These are phyloP conservation scores for Paxillus involutus DNA, from an alignment of 768 basidiomycete genomes.

Conservation along the genomic window DNA sequence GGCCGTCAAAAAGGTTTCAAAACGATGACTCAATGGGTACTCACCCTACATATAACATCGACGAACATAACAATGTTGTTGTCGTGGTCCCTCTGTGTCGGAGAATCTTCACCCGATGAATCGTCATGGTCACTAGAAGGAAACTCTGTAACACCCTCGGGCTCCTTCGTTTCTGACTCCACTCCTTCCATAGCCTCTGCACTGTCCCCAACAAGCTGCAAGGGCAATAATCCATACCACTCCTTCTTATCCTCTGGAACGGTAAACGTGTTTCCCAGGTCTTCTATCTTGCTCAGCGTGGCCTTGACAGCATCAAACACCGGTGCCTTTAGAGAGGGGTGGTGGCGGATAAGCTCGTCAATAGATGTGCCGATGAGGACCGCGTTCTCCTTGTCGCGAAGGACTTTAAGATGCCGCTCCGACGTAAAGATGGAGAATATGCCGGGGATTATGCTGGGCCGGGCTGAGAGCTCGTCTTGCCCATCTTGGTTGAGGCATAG, in stretches of 20 bases:
- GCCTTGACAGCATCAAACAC: conserved; percentile 78
- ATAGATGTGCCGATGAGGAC: conserved; percentile 85
- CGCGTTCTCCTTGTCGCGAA: conserved; percentile 92
- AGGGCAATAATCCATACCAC: conserved; percentile 61
- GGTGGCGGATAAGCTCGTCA: conserved; percentile 95
- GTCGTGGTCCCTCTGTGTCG: conserved; percentile 56
- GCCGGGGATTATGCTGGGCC: conserved; percentile 79
- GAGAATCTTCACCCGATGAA: conserved; percentile 31
- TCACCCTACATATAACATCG: conserved; percentile 75
- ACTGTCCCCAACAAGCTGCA: conserved; percentile 14
- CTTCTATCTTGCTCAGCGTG: conserved; percentile 72
- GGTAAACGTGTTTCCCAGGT: conserved; percentile 60
- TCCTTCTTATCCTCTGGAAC: conserved; percentile 58
- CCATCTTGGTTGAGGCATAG: conserved; percentile 92
- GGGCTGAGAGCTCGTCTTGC: conserved; percentile 72
- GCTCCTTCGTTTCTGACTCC: conserved; percentile 16
- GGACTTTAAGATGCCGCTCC: conserved; percentile 75
- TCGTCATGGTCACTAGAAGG: conserved; percentile 16
- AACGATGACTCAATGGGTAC: conserved; percentile 19
- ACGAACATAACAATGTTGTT: conserved; percentile 77
- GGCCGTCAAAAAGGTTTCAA: background rate
- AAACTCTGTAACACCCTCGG: conserved; percentile 19
- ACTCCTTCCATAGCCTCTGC: conserved; percentile 55
- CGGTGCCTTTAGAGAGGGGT: conserved; percentile 78
- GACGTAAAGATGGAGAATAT: conserved; percentile 88